Evolutionary conservation across 139 green algal genomes (phyloP).

Genomic region (Ulvella scutata): DNA sequence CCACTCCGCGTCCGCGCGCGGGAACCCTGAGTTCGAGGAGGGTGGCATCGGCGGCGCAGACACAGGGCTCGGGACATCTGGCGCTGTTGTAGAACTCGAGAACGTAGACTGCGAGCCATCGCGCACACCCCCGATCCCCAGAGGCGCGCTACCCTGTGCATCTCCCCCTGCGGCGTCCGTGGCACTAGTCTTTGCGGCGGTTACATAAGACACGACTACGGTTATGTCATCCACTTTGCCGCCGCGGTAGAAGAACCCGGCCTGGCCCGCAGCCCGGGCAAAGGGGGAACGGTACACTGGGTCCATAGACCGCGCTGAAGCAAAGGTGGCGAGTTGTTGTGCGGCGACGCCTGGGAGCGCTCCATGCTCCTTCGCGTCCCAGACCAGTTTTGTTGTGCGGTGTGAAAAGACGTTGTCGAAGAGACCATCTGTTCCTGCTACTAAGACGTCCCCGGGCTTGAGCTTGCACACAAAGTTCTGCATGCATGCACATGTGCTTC

Average conservation of each 20-base stretch:
- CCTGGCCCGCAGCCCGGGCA: slow-evolving; percentile 46
- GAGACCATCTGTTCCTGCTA: slow-evolving; percentile 85
- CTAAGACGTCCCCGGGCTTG: slow-evolving; percentile 69
- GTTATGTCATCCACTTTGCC: slow-evolving; percentile 76
- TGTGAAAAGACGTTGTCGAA: slow-evolving; percentile 96
- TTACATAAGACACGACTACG: slow-evolving; percentile 38
- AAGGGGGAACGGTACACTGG: slow-evolving; percentile 61
- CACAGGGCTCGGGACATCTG: too few relatives aligned
- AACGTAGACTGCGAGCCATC: too few relatives aligned
- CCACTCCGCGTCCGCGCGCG: too few relatives aligned
- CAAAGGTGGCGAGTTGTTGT: slow-evolving; percentile 27
- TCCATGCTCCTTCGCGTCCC: slow-evolving; percentile 15
- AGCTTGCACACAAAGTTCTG: too few relatives aligned
- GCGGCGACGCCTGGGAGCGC: slow-evolving; percentile 18
- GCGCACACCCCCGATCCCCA: too few relatives aligned
- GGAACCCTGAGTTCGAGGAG: too few relatives aligned
- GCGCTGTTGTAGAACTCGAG: too few relatives aligned
- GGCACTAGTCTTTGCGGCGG: too few relatives aligned
- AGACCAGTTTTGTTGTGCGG: slow-evolving; percentile 46
- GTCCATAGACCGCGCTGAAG: slow-evolving; percentile 34
- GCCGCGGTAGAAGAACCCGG: slow-evolving; percentile 12
- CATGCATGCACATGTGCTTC: background rate
- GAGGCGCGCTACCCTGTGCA: too few relatives aligned
- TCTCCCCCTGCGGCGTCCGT: too few relatives aligned
- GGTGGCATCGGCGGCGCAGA: too few relatives aligned